These are phyloP conservation scores for Metschnikowia colocasiae DNA, from an alignment of 805 yeast species.

Conservation along the genomic window DNA sequence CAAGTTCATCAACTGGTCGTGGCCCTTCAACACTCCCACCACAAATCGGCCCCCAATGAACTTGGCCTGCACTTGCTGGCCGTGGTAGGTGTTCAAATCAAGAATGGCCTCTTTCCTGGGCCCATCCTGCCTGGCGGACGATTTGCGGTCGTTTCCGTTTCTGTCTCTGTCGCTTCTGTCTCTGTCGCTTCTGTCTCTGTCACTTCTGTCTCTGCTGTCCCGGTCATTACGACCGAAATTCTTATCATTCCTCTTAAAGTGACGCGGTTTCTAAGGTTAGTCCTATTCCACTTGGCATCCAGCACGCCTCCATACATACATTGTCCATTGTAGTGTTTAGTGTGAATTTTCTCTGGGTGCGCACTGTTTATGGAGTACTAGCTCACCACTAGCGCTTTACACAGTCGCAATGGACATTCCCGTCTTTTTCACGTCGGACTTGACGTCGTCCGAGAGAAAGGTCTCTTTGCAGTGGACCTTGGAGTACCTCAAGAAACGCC, in stretches of 20 bases:
- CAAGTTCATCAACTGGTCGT: conserved; percentile 74
- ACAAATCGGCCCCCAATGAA: conserved; percentile 84
- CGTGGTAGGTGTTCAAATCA: conserved; percentile 73
- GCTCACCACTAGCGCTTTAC: background rate
- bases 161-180: background rate
- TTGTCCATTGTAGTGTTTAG: conserved; percentile 14
- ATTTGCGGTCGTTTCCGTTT: conserved; percentile 10
- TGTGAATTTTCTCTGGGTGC: conserved; percentile 1
- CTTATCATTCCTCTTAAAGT: conserved; percentile 11
- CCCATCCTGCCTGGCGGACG: conserved; percentile 41
- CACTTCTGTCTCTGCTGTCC: background rate
- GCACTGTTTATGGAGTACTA: background rate
- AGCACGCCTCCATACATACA: conserved; percentile 14
- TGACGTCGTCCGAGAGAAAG: conserved; percentile 68
- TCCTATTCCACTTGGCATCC: background rate
- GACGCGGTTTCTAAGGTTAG: conserved; percentile 16
- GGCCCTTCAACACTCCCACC: conserved; percentile 79
- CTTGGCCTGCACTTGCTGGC: conserved; percentile 68
- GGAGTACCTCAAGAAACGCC: conserved; percentile 45
- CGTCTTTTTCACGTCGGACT: conserved; percentile 57
- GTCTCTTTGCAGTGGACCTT: conserved; percentile 62
- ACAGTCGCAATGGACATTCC: conserved; percentile 36
- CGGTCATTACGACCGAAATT: background rate
- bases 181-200: background rate
- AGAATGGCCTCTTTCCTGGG: conserved; percentile 91